These are phyloP conservation scores for Fennellomyces sp. DNA, from an alignment of 371 early-diverging fungal species.

Conservation along the genomic window DNA sequence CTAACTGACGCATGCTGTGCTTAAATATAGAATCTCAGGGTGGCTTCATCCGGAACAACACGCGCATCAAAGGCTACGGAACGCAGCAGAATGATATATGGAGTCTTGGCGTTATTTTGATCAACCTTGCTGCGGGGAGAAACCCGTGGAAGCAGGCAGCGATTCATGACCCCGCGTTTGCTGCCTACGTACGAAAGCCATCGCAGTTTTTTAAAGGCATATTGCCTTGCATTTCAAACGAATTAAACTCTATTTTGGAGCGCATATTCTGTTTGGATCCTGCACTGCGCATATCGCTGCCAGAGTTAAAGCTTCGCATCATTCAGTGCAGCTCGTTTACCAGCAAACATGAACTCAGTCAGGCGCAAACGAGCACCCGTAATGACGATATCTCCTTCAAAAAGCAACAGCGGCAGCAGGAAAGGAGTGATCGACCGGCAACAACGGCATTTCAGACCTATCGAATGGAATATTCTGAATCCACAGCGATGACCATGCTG, in stretches of 20 bases:
- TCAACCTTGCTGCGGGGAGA: constrained; percentile 75
- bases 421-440: background rate
- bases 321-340: constrained; percentile 61
- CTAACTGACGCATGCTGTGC: background rate
- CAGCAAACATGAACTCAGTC: constrained; percentile 4
- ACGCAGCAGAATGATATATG: constrained; percentile 84
- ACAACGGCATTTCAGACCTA: background rate
- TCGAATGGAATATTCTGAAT: constrained; percentile 6
- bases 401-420: background rate
- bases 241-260: constrained; percentile 71
- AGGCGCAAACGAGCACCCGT: no score
- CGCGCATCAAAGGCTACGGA: constrained; percentile 56
- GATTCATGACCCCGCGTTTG: constrained; percentile 70
- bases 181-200: constrained; percentile 63
- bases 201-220: constrained; percentile 64
- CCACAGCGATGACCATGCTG: constrained; percentile 16
- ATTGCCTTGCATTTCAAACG: constrained; percentile 67
- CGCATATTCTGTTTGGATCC: constrained; percentile 78
- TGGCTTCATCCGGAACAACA: constrained; percentile 42
- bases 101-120: constrained; percentile 83
- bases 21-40: constrained; percentile 73
- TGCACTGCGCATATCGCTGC: constrained; percentile 65
- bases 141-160: constrained; percentile 86
- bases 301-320: constrained; percentile 63
- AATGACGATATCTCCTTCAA: background rate